These are phyloP conservation scores for Xanthoceras sorbifolium DNA, from an alignment of 345 rosid species.

Conservation along the genomic window DNA sequence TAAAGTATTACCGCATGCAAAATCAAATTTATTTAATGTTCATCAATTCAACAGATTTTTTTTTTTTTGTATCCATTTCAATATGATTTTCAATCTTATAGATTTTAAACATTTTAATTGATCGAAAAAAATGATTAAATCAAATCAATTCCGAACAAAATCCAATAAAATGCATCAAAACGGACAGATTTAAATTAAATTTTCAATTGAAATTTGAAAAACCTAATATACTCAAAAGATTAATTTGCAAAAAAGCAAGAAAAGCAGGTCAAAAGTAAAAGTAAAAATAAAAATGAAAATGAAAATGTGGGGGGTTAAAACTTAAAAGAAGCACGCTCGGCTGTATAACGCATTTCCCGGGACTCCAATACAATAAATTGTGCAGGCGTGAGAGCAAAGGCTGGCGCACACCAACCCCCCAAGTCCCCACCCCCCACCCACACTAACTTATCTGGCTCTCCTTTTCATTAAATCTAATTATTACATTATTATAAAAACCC, in stretches of 20 bases:
- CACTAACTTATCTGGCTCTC: conserved; percentile 14
- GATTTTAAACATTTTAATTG: no score
- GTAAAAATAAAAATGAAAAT: background rate
- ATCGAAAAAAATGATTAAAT: no score
- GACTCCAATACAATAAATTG: conserved; percentile 37
- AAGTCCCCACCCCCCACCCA: conserved; percentile 2
- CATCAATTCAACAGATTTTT: no score
- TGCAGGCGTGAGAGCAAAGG: conserved; percentile 52
- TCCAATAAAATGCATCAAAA: background rate
- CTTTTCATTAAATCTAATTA: conserved; percentile 14
- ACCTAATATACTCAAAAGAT: background rate
- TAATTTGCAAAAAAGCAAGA: background rate
- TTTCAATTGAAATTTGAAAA: background rate
- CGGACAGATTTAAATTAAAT: background rate
- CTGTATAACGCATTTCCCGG: conserved; percentile 38
- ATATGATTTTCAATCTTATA: no score
- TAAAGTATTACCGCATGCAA: no score
- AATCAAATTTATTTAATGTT: no score
- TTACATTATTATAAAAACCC: background rate
- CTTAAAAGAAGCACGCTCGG: conserved; percentile 36
- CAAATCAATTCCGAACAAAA: no score
- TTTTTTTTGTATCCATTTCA: no score
- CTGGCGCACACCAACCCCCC: conserved; percentile 36
- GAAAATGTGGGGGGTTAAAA: conserved; percentile 22
- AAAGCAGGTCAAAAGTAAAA: background rate